A percentile compares a stretch with the other conserved stretches of the same genome.
phyloP scores from a whole-genome alignment of 495 filamentous ascomycete genomes.

The Xylaria bambusicola region DNA sequence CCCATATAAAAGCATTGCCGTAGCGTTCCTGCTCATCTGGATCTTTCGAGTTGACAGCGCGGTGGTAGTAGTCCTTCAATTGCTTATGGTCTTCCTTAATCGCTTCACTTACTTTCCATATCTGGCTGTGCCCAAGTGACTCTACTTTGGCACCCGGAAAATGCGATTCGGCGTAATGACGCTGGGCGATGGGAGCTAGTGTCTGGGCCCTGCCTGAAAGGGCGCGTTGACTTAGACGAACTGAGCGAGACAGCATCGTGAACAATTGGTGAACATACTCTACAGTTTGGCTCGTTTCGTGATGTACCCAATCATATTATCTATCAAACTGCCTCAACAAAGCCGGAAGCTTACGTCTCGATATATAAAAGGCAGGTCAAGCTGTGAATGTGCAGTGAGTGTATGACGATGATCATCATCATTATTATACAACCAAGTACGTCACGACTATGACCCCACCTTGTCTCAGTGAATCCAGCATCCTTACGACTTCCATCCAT shows the following conservation, averaged over 20 bases:
- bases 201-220: background rate
- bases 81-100: conserved; percentile 67
- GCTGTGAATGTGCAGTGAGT: too few species aligned
- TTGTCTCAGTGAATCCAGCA: background rate
- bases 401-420: conserved; percentile 11
- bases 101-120: conserved; percentile 38
- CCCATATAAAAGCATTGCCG: conserved; percentile 72
- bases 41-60: conserved; percentile 53
- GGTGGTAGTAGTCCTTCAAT: conserved; percentile 59
- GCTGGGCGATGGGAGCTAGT: background rate
- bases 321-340: too few species aligned
- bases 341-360: too few species aligned
- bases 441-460: background rate
- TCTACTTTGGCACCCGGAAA: conserved; percentile 25
- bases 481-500: background rate
- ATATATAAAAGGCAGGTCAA: too few species aligned
- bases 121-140: conserved; percentile 28
- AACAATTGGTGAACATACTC: background rate
- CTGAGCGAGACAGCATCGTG: conserved; percentile 5
- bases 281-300: too few species aligned
- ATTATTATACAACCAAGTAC: background rate
- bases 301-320: too few species aligned
- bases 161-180: conserved; percentile 20
- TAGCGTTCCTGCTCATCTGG: conserved; percentile 52
- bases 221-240: background rate